Evolutionary conservation across 2,329 filamentous ascomycete species (phyloP).

Genomic region (Cordyceps pruinosa): DNA sequence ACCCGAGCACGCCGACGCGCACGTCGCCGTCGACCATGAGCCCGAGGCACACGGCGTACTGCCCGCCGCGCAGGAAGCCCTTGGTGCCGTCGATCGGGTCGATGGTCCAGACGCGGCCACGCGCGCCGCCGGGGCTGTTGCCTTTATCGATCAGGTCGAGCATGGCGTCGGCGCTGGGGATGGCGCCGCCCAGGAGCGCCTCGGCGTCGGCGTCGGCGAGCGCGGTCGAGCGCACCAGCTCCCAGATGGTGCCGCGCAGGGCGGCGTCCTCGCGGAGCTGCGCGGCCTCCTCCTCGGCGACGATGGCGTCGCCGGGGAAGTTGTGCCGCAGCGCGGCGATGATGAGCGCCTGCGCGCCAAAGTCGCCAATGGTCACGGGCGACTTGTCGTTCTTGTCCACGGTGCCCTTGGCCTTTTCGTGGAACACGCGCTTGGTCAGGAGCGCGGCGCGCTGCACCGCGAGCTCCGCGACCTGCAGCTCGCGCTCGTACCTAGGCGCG

Average conservation of each 20-base stretch:
- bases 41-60: conserved; percentile 92
- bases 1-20: conserved; percentile 88
- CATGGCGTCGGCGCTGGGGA: conserved; percentile 59
- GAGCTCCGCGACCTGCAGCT: conserved; percentile 77
- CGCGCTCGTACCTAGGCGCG: conserved; percentile 56
- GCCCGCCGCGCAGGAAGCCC: conserved; percentile 89
- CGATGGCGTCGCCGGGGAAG: conserved; percentile 86
- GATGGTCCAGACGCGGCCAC: conserved; percentile 86
- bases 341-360: conserved; percentile 94
- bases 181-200: conserved; percentile 62
- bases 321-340: conserved; percentile 82
- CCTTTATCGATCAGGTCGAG: conserved; percentile 60
- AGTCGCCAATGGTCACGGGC: conserved; percentile 95
- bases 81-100: conserved; percentile 98
- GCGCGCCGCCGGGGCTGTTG: conserved; percentile 61
- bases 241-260: conserved; percentile 69
- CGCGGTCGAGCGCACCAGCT: conserved; percentile 65
- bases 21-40: conserved; percentile 91
- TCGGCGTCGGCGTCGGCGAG: conserved; percentile 53
- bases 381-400: conserved; percentile 86
- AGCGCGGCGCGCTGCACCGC: conserved; percentile 72
- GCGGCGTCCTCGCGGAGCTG: conserved; percentile 64
- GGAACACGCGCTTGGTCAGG: conserved; percentile 48
- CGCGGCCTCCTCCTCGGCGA: conserved; percentile 89
- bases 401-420: conserved; percentile 90